Evolutionary conservation across 108 stramenopile species (phyloP).

Genomic region (Fragilaria radians): DNA sequence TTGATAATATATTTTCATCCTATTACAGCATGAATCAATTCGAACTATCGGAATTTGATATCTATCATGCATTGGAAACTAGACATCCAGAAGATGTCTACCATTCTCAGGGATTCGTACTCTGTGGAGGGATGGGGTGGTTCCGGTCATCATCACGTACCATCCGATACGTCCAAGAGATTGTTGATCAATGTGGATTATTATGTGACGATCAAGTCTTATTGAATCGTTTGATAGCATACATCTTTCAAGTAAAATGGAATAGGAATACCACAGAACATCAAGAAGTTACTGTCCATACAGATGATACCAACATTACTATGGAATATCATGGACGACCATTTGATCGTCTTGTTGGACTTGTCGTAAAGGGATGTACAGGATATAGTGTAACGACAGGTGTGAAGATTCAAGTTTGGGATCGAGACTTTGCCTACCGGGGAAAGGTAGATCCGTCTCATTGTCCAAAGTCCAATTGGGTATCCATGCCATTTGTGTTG

Average conservation of each 20-base stretch:
- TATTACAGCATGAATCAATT: conserved; percentile 22
- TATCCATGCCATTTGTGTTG: conserved; percentile 49
- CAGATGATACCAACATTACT: too few species aligned
- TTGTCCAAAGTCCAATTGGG: conserved; percentile 45
- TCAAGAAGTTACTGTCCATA: conserved; percentile 10
- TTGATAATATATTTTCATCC: conserved; percentile 42
- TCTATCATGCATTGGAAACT: conserved; percentile 39
- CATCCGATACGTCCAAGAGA: conserved; percentile 21
- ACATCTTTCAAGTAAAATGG: conserved; percentile 27
- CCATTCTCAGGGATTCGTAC: conserved; percentile 24
- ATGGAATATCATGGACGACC: too few species aligned
- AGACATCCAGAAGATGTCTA: conserved; percentile 22
- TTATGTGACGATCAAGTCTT: conserved; percentile 51
- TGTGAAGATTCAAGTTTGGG: conserved; percentile 40
- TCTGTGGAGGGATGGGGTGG: conserved; percentile 44
- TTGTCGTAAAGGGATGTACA: conserved; percentile 19
- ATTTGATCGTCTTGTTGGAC: conserved; percentile 13
- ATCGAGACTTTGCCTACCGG: conserved; percentile 48
- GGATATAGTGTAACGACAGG: conserved; percentile 29
- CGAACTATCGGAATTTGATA: conserved; percentile 21
- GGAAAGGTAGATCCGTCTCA: conserved; percentile 18
- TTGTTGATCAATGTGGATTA: conserved; percentile 26
- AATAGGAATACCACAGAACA: too few species aligned
- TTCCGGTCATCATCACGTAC: conserved; percentile 24
- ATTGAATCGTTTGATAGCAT: conserved; percentile 24